Conservation (phyloP, 2,329 filamentous ascomycete species). For the Dactylellina leptospora region DNA sequence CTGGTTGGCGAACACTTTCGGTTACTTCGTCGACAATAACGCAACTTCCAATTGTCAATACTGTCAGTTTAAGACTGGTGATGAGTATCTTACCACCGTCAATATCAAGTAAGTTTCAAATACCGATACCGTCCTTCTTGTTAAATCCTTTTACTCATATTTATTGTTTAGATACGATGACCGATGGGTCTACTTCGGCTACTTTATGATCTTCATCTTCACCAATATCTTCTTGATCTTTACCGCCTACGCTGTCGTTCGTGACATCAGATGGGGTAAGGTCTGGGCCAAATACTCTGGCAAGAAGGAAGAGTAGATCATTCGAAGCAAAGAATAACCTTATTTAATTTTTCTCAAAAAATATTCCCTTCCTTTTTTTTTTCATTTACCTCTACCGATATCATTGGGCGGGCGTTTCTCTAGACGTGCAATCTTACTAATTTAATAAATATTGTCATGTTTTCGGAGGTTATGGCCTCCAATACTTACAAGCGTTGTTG, state of each 20-base stretch:
- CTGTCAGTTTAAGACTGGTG: constrained; percentile 73
- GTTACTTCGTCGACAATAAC: constrained; percentile 71
- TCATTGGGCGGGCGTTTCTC: constrained; percentile 18
- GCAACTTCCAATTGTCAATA: constrained; percentile 72
- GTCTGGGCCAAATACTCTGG: constrained; percentile 52
- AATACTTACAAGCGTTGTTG: too few relatives aligned
- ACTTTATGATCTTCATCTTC: constrained; percentile 55
- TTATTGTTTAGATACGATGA: constrained; percentile 41
- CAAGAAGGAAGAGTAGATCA: constrained; percentile 43
- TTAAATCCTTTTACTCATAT: not conserved
- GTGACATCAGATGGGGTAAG: constrained; percentile 56
- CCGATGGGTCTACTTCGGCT: constrained; percentile 56
- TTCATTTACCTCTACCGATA: not conserved
- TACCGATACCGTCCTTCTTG: not conserved
- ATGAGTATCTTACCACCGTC: constrained; percentile 71
- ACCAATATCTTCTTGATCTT: constrained; percentile 55
- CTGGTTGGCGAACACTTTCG: constrained; percentile 67
- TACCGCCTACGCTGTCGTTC: constrained; percentile 54
- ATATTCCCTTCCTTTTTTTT: too few relatives aligned
- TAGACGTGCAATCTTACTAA: not conserved
- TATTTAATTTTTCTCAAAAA: not conserved
- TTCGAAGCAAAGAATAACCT: not conserved
- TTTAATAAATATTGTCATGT: not conserved
- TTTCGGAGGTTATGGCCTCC: too few relatives aligned
- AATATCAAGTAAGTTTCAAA: constrained; percentile 61